Base-by-base conservation (phyloP, 2,329 filamentous ascomycete genomes). In the Helicocarpus griseus region DNA sequence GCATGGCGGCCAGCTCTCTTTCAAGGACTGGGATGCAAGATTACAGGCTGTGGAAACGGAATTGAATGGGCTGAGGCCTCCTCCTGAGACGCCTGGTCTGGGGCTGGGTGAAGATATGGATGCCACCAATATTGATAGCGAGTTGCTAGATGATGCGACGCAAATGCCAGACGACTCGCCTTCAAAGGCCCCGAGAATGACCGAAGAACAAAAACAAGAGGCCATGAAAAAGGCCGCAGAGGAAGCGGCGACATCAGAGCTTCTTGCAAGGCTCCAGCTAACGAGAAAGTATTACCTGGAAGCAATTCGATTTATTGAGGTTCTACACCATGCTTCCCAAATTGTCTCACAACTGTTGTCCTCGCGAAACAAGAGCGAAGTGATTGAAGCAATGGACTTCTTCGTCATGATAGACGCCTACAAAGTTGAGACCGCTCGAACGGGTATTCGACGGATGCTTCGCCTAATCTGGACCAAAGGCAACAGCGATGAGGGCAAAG, bases 401-500 rank as follows among this genome's bases (percentile, higher is more conserved):
- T 95, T 98, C 60, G 89, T 94, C 60, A 82, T 95, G 41, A 86
- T 93, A 41, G 90, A 98, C 66, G 91, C 90, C 5, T 97, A 97
- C 77, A 93, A 94, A 67, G 85, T 98, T 53, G 87, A 96, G 67
- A 88, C 93, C 59, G 89, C 94, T 64, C 90, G 95, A 67, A 73
- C 85, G 36, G 93, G 94, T 52, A 97, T 98, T 63, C 82, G 91
- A 53, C 85, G 89, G 52, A 98, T 98, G 93, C 77, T 98, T 56
- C 85, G 91, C 49, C 77, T 98, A 19, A 98, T 98, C 67, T 98
- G 93, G 93, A 98, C 93, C 57, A 98, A 98, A 72, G 91, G 93
- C 60, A 98, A 97, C 71, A 97, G 89, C 61, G 93, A 98, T 63
- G 94, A 98, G 75, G 93, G 94, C 61, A 98, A 97, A 72, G 93